These are phyloP conservation scores for Mycena sanguinolenta DNA, from an alignment of 768 basidiomycete genomes.

Conservation along the genomic window DNA sequence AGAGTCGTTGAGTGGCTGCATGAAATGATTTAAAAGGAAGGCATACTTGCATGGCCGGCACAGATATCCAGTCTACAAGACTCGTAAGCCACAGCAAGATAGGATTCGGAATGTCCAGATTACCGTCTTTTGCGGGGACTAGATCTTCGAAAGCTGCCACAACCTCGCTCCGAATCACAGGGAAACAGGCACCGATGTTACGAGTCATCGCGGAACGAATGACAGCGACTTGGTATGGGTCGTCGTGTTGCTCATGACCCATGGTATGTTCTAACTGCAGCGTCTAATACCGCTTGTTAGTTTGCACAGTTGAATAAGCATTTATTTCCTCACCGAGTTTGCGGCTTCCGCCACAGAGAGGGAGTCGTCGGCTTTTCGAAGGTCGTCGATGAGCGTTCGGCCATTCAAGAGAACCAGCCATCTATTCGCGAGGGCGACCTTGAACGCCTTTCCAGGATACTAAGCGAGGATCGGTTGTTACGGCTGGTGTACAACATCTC, in stretches of 20 bases:
- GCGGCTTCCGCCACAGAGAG: constrained; percentile 51
- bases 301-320: background rate
- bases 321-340: constrained; percentile 47
- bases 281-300: constrained; percentile 40
- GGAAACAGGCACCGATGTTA: constrained; percentile 53
- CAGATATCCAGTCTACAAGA: constrained; percentile 26
- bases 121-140: constrained; percentile 50
- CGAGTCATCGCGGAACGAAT: constrained; percentile 52
- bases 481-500: background rate
- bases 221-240: constrained; percentile 49
- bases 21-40: background rate
- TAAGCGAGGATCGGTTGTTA: background rate
- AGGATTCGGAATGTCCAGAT: background rate
- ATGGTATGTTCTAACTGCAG: constrained; percentile 56
- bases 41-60: constrained; percentile 29
- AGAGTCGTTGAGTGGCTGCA: background rate
- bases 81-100: background rate
- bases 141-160: constrained; percentile 53
- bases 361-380: constrained; percentile 53
- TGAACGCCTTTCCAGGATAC: constrained; percentile 31
- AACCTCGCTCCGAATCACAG: constrained; percentile 61
- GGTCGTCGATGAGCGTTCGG: constrained; percentile 51
- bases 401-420: constrained; percentile 57
- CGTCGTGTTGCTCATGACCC: constrained; percentile 44
- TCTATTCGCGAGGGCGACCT: constrained; percentile 29